A percentile compares a stretch with the other conserved stretches of the same genome.
These are phyloP conservation scores for Parastagonospora nodorum DNA, from an alignment of 2,329 filamentous ascomycete species.

Conservation along the genomic window DNA sequence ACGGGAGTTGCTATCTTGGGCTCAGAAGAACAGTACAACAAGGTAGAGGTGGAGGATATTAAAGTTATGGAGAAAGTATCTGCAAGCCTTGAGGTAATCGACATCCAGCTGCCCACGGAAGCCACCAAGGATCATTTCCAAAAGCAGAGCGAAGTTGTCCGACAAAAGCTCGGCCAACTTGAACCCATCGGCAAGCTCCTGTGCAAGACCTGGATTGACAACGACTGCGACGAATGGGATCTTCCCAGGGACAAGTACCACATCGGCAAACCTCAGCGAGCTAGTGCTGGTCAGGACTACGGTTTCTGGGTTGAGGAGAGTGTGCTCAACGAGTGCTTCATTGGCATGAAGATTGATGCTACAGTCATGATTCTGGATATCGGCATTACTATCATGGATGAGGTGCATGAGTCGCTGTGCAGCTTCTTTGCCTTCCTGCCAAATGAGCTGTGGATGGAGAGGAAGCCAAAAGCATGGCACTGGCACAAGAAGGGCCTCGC, in stretches of 20 bases:
- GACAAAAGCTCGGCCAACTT: slow-evolving; percentile 49
- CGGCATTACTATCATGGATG: slow-evolving; percentile 43
- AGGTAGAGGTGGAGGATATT: slow-evolving; percentile 28
- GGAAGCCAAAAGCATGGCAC: slow-evolving; percentile 34
- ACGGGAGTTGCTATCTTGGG: slow-evolving; percentile 57
- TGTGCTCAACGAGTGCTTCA: slow-evolving; percentile 61
- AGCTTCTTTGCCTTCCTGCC: slow-evolving; percentile 52
- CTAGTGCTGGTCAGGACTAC: slow-evolving; percentile 47
- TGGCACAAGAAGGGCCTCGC: slow-evolving; percentile 28
- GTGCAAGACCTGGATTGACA: slow-evolving; percentile 57
- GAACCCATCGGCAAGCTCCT: slow-evolving; percentile 59
- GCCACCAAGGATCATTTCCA: slow-evolving; percentile 54
- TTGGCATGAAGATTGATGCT: slow-evolving; percentile 59
- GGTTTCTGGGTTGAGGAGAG: slow-evolving; percentile 71
- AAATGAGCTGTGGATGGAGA: slow-evolving; percentile 49
- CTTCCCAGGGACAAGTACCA: slow-evolving; percentile 40
- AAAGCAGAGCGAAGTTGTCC: slow-evolving; percentile 35
- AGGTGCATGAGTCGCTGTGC: slow-evolving; percentile 45
- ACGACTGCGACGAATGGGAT: slow-evolving; percentile 46
- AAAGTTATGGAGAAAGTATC: slow-evolving; percentile 25
- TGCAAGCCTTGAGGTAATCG: slow-evolving; percentile 47
- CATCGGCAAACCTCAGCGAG: slow-evolving; percentile 21
- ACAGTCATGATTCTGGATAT: slow-evolving; percentile 29
- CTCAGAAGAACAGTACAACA: slow-evolving; percentile 47
- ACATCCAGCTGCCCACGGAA: slow-evolving; percentile 56